Evolutionary conservation across 257 asterid genomes (phyloP), one percentile per base, ranked within the genome.

Genomic region (Haberlea rhodopensis): DNA sequence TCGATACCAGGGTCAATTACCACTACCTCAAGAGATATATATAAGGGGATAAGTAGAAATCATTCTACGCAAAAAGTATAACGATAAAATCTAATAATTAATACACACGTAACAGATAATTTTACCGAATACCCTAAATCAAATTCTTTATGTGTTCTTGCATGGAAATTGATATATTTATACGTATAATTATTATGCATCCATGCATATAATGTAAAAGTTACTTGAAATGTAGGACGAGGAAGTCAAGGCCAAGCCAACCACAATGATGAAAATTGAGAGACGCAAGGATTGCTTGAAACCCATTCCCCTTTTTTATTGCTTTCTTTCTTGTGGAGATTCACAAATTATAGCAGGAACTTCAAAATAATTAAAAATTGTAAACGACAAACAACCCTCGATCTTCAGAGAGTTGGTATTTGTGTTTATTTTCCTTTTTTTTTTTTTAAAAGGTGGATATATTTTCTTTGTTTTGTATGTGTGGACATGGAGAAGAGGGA

Each of bases 151-250:
- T 5, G 16, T 4, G 34, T 16, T 57, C 40, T 6, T 57, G 21
- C 46, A 21, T 57, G 23, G 16, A 10, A n/a, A 53, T 8, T 8
- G 2, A 16, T 51, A 51, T 6, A 20, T 51, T 8, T 6, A 24
- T 18, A 29, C 37, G 3, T 4, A 20, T 31, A 6, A 3, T 27
- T 20, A 46, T 20, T 9, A 23, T 7, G 11, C 26, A 57, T 13
- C 48, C 23, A 62, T 34, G 8, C 27, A 16, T 72, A 60, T 6
- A 9, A 55, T 6, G 25, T 3, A 9, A 24, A n/a, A 65, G 60
- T 75, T 83, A 91, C 98, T 21, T 73, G 95, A 69, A 70, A 84
- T 75, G 74, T 75, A 71, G 70, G 87, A 79, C 29, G 96, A 75
- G 24, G 87, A 83, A 43, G 87, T 79, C 23, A 86, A 45, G 69